phyloP scores from a whole-genome alignment of 1,139 yeast species.

The Hansenula sp. region DNA sequence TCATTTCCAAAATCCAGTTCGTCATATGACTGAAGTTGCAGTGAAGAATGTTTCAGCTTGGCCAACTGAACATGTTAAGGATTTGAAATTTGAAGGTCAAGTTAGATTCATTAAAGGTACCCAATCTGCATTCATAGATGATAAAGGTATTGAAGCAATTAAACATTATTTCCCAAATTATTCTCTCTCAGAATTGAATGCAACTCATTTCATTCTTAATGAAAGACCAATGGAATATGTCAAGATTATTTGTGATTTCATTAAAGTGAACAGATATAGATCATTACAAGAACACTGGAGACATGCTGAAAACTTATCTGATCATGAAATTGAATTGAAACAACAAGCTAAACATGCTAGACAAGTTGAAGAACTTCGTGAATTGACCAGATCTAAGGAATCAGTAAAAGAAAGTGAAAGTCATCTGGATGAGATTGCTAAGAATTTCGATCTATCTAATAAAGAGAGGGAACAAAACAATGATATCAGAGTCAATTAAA shows the following conservation, averaged over 20 bases:
- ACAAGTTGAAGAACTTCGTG: not conserved
- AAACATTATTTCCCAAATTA: conserved; percentile 32
- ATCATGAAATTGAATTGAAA: not conserved
- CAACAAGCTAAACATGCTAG: conserved; percentile 1
- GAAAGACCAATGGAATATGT: conserved; percentile 36
- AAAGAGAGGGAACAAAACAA: not conserved
- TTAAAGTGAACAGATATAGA: conserved; percentile 19
- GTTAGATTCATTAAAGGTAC: conserved; percentile 37
- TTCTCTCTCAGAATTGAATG: conserved; percentile 29
- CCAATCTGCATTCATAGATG: conserved; percentile 34
- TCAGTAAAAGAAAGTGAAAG: not conserved
- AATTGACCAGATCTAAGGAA: not conserved
- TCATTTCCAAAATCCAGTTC: conserved; percentile 30
- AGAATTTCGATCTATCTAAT: not conserved
- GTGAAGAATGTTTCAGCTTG: conserved; percentile 36
- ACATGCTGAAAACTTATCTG: conserved; percentile 1
- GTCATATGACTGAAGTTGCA: conserved; percentile 23
- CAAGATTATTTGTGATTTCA: conserved; percentile 21
- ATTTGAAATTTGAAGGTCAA: conserved; percentile 30
- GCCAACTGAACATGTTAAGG: conserved; percentile 31
- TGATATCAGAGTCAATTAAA: not conserved
- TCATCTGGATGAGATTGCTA: not conserved
- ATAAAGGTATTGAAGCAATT: conserved; percentile 28
- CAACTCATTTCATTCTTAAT: conserved; percentile 43
- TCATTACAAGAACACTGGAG: conserved; percentile 13